Evolutionary conservation across 2,329 filamentous ascomycete genomes (phyloP).

Genomic region (Alternaria hordeiaustralica): DNA sequence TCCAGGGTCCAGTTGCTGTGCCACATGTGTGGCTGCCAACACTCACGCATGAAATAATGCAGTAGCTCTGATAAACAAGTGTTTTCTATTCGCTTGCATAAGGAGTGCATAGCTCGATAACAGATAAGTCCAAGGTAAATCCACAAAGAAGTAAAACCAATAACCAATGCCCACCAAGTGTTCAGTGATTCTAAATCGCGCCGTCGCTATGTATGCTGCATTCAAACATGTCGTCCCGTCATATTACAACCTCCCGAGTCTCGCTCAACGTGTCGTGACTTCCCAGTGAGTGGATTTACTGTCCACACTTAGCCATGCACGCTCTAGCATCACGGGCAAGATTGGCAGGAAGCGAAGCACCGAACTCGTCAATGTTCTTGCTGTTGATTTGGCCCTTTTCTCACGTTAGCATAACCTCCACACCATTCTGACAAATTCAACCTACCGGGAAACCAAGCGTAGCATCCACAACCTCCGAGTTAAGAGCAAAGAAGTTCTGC

Average conservation of each 20-base stretch:
- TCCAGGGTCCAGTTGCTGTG: constrained; percentile 12
- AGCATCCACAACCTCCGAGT: constrained; percentile 46
- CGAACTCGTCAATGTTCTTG: constrained; percentile 46
- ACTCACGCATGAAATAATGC: neutral
- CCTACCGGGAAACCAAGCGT: constrained; percentile 46
- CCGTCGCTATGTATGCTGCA: constrained; percentile 24
- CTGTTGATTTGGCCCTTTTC: constrained; percentile 28
- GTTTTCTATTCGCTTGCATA: constrained; percentile 2
- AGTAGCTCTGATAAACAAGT: neutral
- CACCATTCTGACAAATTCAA: constrained; percentile 12
- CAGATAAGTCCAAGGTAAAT: constrained; percentile 14
- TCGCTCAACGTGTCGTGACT: neutral
- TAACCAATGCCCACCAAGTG: constrained; percentile 10
- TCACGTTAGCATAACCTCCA: neutral
- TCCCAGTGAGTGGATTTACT: constrained; percentile 11
- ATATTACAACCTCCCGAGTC: neutral
- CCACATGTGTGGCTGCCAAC: constrained; percentile 13
- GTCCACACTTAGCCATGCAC: constrained; percentile 59
- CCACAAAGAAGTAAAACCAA: constrained; percentile 12
- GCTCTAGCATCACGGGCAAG: constrained; percentile 61
- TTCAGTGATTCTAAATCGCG: constrained; percentile 13
- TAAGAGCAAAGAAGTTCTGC: constrained; percentile 53
- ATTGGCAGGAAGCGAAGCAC: constrained; percentile 52
- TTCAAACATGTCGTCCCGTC: neutral
- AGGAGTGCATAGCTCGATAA: constrained; percentile 2